Conservation (phyloP, 352 stramenopile genomes). For the Pythium guiyangense region DNA sequence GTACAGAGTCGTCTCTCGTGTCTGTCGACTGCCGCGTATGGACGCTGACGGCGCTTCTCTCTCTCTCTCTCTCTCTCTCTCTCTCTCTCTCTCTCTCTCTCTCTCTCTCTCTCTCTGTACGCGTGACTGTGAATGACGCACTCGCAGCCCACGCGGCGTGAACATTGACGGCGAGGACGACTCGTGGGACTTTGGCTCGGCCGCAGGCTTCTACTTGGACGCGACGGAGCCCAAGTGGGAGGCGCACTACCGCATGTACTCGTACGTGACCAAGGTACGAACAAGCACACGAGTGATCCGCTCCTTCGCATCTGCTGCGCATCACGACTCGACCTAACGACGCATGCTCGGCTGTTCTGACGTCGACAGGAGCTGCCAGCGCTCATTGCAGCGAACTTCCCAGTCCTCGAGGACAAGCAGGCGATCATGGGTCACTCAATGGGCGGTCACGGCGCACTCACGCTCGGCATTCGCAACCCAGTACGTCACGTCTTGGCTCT, state of each 20-base stretch:
- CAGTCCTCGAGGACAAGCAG: constrained; percentile 70
- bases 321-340: too few species aligned
- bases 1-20: constrained; percentile 5
- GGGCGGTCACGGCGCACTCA: constrained; percentile 96
- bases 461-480: constrained; percentile 90
- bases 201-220: constrained; percentile 97
- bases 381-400: constrained; percentile 88
- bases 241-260: constrained; percentile 97
- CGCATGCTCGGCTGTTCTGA: too few species aligned
- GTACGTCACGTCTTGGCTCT: too few species aligned
- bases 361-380: constrained; percentile 85
- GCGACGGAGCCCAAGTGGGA: constrained; percentile 92
- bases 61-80: too few species aligned
- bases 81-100: too few species aligned
- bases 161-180: constrained; percentile 93
- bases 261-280: constrained; percentile 91
- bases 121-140: too few species aligned
- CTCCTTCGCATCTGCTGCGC: neutral
- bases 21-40: too few species aligned
- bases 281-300: too few species aligned
- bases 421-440: constrained; percentile 97
- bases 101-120: too few species aligned
- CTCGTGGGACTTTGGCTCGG: constrained; percentile 95
- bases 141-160: constrained; percentile 81
- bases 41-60: too few species aligned